Conservation (phyloP, 805 yeast species). For the Yamadazyma nakazawae region DNA sequence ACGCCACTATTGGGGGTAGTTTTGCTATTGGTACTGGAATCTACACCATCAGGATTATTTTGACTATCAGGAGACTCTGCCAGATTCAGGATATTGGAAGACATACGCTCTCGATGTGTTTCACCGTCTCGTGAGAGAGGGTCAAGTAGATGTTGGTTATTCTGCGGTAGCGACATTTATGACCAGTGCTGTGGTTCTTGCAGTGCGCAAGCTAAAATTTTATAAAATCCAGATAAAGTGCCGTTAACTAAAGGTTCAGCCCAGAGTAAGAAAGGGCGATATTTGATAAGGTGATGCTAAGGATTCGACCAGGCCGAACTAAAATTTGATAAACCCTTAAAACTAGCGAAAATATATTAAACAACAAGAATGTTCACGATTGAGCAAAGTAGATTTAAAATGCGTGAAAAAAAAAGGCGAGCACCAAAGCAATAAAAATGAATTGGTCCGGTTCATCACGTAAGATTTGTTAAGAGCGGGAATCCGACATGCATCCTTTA, state of each 20-base stretch:
- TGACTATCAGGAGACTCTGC: too few relatives aligned
- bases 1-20: background rate
- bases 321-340: background rate
- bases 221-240: background rate
- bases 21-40: background rate
- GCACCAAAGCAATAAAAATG: constrained; percentile 3
- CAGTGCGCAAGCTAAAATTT: background rate
- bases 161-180: background rate
- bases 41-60: background rate
- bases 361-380: background rate
- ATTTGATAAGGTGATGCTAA: background rate
- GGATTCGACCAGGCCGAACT: background rate
- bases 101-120: background rate
- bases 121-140: background rate
- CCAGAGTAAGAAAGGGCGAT: background rate
- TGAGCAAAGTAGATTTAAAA: background rate
- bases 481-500: background rate
- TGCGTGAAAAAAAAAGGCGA: constrained; percentile 5
- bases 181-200: constrained; percentile 2
- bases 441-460: constrained; percentile 5
- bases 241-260: background rate
- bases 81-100: background rate
- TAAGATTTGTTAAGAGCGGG: background rate
- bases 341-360: background rate
- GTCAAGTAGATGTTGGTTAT: background rate